These are phyloP conservation scores for Cutaneotrichosporon dermatis DNA, from an alignment of 1,284 basidiomycete genomes.

Conservation along the genomic window DNA sequence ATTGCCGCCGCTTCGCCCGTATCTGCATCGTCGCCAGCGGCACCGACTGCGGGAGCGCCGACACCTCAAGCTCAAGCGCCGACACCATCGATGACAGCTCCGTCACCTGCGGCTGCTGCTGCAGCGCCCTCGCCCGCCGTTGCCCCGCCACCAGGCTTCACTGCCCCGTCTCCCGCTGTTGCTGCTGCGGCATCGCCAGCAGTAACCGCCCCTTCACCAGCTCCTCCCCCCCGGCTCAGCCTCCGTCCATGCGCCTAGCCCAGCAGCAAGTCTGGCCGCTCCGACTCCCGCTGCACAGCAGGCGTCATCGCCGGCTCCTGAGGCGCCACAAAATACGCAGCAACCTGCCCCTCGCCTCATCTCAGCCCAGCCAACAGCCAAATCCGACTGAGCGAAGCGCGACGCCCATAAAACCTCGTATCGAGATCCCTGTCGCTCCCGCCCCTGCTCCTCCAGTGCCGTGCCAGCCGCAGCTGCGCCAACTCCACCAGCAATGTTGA, in stretches of 20 bases:
- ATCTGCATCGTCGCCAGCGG: conserved; percentile 1
- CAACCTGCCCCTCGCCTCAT: not conserved
- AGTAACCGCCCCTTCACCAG: not conserved
- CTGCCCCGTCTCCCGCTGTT: not conserved
- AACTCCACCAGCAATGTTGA: not conserved
- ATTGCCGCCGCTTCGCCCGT: not conserved
- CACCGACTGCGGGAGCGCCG: not conserved
- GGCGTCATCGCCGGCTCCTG: not conserved
- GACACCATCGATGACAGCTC: not conserved
- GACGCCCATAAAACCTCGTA: not conserved
- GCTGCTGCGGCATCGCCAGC: not conserved
- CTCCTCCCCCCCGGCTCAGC: not conserved
- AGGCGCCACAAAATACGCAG: not conserved
- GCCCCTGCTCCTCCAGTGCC: conserved; percentile 1
- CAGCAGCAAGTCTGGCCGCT: not conserved
- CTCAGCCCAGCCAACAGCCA: not conserved
- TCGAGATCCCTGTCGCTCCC: conserved; percentile 1
- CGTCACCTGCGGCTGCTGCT: conserved; percentile 13
- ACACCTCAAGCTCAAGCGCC: not conserved
- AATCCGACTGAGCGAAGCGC: no score
- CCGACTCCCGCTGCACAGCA: not conserved
- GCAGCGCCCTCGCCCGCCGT: not conserved
- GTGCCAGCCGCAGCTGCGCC: not conserved
- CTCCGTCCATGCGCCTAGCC: not conserved
- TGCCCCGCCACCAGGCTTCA: not conserved